Base-by-base conservation (phyloP, 2,329 filamentous ascomycete species). In the Fusarium sp. region DNA sequence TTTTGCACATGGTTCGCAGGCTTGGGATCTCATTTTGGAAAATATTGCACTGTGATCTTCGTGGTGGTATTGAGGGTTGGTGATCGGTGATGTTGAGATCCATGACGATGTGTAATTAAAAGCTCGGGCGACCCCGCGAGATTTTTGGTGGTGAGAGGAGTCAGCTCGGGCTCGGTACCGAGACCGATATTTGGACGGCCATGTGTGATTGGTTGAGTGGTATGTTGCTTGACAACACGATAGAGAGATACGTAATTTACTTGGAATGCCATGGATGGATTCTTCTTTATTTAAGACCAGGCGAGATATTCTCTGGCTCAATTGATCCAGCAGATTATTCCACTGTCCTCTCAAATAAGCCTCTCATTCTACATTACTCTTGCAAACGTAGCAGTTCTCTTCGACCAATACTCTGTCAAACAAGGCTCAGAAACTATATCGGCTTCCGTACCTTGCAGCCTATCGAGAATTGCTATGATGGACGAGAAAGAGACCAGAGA, bases 141-240 rank as follows among this genome's bases (percentile, higher is more conserved):
- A 6, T 53, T 66, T 62, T 38, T 38, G 38, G 10, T 22, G 42
- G 9, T 35, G 17, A 29, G 8, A 8, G 1, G 1, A 4, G 0
- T 6, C 45, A 62, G 66, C 45, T 70, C 68, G 66, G 66, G 3
- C 54, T 70, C 68, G 68, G 68, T 56, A 66, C 68, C 68, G 68
- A 70, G 66, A 18, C 68, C 66, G 68, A 70, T 27, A 13, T 31
- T 33, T 25, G 7, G 2, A 2, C 0, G 0, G 5, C 10, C 22
- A 0, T 27, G 12, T 56, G 3, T 70, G 39, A 65, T 70, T 70
- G 67, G 67, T 1, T 5, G 7, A 0, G 7, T 4, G 29, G 0
- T 4, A 13, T n/a, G 49, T 42, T 35, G 12, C 5, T 25, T 41
- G 46, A 35, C 3, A 3, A 35, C 10, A 9, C 4, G 10, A 35